Base-by-base conservation (phyloP, 176 grass and related monocot genomes). In the Cenchrus purpureus region DNA sequence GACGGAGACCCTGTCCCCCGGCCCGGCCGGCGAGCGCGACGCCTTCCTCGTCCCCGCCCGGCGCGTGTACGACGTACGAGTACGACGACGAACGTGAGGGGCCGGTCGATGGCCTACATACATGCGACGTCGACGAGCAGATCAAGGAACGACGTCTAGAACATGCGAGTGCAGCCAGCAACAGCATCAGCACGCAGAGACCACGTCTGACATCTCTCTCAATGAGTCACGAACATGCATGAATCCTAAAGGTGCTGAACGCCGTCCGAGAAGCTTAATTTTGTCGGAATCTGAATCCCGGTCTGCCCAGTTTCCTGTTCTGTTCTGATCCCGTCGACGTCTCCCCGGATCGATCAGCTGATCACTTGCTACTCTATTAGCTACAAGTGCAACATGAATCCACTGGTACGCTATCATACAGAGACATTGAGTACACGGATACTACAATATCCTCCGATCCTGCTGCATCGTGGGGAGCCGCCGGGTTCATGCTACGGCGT, bases 401-500 rank as follows among this genome's bases (percentile, higher is more conserved):
- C 37, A 87, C 56, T 45, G 12, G 51, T 44, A 7, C 29, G 46
- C 65, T 82, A 73, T 52, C n/a, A 63, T 79, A 64, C 40, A 70
- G 19, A 15, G 51, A 60, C 65, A 42, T 4, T 4, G 46, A 12
- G 20, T 20, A 63, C 45, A 76, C 29, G 50, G 15, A 56, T 56
- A 4, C 32, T 22, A 8, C 45, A 46, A 2, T 46, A 46, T 46
- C 6, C 6, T 61, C 8, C 10, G 8, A 12, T 49, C 25, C 0
- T 29, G 5, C 16, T n/a, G 31, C 2, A 8, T 17, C 31, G 20
- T 17, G 20, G 13, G 12, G 20, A 66, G 31, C 31, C 31, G 31
- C 31, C 31, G 12, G 0, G 11, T 17, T 82, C 80, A 89, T 20
- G 77, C 58, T 10, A 90, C 81, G 2, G 81, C 81, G 77, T 87